Conservation (phyloP, 148 eudicot species). For the Vaccinium myrtillus region DNA sequence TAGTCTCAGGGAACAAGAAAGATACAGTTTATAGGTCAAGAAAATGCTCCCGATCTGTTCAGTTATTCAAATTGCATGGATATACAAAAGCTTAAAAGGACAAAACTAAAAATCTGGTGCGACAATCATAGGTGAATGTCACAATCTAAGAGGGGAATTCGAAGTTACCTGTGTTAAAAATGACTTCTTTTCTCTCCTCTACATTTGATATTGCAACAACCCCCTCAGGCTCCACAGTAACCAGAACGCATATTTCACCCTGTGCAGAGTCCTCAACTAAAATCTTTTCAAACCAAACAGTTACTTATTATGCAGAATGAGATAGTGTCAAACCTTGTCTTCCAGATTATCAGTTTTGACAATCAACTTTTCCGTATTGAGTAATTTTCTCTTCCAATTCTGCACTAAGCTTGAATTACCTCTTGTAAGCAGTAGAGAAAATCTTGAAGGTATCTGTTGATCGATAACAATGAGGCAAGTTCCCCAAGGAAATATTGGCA, state of each 20-base stretch:
- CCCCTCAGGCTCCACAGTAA: conserved; percentile 84
- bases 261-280: conserved; percentile 21
- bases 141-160: not conserved
- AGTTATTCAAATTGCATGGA: not conserved
- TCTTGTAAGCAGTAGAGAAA: conserved; percentile 60
- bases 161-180: conserved; percentile 74
- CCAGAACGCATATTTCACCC: conserved; percentile 55
- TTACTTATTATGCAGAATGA: not conserved
- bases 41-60: not conserved
- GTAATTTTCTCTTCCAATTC: conserved; percentile 57
- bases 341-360: conserved; percentile 57
- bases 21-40: not conserved
- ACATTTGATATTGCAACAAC: conserved; percentile 71
- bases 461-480: conserved; percentile 12
- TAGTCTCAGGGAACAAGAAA: not conserved
- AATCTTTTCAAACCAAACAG: conserved; percentile 5
- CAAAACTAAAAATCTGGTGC: not conserved
- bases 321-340: conserved; percentile 45
- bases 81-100: not conserved
- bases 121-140: not conserved
- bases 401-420: conserved; percentile 46
- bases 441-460: conserved; percentile 72
- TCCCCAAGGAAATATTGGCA: not conserved
- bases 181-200: conserved; percentile 59
- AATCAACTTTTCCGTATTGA: conserved; percentile 82